phyloP scores from a whole-genome alignment of 495 filamentous ascomycete species.

The Hyphodiscus hymeniophilus region DNA sequence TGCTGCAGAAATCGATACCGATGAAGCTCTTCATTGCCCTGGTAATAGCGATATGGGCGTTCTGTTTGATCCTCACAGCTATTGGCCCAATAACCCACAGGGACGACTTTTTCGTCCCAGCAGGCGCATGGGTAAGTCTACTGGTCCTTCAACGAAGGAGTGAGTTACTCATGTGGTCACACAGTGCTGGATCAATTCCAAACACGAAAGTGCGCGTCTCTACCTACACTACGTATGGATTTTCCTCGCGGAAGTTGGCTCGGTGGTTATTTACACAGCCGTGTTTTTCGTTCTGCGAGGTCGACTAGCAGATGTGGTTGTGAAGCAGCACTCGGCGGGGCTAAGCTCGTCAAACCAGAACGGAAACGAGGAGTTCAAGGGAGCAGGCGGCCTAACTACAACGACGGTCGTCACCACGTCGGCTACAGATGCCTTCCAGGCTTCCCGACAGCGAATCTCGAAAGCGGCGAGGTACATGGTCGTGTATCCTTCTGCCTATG shows the following conservation, averaged over 20 bases:
- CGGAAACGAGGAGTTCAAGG: neutral
- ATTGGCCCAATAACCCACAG: slow-evolving; percentile 39
- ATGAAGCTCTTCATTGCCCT: slow-evolving; percentile 34
- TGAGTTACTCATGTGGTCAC: too few relatives aligned
- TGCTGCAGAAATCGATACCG: slow-evolving; percentile 37
- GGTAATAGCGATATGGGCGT: slow-evolving; percentile 40
- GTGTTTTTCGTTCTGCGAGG: slow-evolving; percentile 44
- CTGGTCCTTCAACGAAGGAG: too few relatives aligned
- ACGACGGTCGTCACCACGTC: slow-evolving; percentile 2
- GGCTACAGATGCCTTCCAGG: slow-evolving; percentile 4
- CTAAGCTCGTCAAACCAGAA: neutral
- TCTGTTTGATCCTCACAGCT: slow-evolving; percentile 39
- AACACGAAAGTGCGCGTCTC: slow-evolving; percentile 30
- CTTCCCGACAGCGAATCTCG: slow-evolving; percentile 5
- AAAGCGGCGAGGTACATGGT: slow-evolving; percentile 49
- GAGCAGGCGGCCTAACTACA: neutral
- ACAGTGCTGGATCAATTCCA: slow-evolving; percentile 14
- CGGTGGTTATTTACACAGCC: slow-evolving; percentile 46
- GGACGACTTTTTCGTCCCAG: slow-evolving; percentile 39
- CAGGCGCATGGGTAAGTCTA: slow-evolving; percentile 43
- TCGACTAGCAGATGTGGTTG: neutral
- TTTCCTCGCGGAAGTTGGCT: slow-evolving; percentile 56
- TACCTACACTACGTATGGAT: slow-evolving; percentile 62
- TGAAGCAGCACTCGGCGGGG: neutral
- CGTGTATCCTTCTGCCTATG: slow-evolving; percentile 51